A percentile compares a stretch with the other conserved stretches of the same genome.
Evolutionary conservation across 139 green algal species (phyloP).

Genomic region (Chlamydomonas applanata): DNA sequence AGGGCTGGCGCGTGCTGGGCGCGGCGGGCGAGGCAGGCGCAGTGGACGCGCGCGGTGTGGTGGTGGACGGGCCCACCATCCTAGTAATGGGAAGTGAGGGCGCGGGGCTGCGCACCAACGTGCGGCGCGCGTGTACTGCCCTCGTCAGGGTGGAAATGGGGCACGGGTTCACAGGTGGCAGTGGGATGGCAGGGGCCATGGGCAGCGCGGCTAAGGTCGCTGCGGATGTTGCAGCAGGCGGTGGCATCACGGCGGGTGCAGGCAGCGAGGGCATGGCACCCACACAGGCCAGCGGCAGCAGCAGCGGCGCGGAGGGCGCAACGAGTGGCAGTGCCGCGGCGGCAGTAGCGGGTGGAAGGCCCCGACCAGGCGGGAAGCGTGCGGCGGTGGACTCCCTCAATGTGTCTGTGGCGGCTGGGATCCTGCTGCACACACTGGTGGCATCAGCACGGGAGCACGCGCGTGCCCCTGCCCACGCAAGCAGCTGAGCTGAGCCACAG

Average conservation of each 20-base stretch:
- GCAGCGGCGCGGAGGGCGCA: too few relatives aligned
- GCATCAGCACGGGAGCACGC: neutral
- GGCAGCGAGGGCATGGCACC: too few relatives aligned
- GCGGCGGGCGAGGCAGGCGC: too few relatives aligned
- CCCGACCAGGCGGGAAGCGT: too few relatives aligned
- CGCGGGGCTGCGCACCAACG: slow-evolving; percentile 69
- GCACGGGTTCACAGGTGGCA: neutral
- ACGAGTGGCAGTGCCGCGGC: too few relatives aligned
- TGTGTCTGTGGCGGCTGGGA: slow-evolving; percentile 87
- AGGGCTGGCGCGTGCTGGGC: slow-evolving; percentile 79
- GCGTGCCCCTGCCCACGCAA: too few relatives aligned
- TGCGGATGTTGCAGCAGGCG: neutral
- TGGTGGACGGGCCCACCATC: slow-evolving; percentile 62
- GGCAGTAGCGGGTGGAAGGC: too few relatives aligned
- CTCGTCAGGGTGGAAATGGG: slow-evolving; percentile 53
- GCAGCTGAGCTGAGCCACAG: too few relatives aligned
- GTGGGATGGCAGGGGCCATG: neutral
- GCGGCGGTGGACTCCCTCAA: slow-evolving; percentile 86
- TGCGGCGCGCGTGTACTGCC: slow-evolving; percentile 62
- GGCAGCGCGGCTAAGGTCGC: neutral
- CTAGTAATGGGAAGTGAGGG: slow-evolving; percentile 93
- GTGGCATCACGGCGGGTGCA: too few relatives aligned
- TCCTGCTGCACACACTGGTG: slow-evolving; percentile 85
- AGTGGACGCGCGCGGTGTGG: slow-evolving; percentile 29
- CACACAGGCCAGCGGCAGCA: slow-evolving; percentile 8